Percentiles rank a stretch among this genome's conserved stretches.
phyloP scores from a whole-genome alignment of 148 eudicot genomes.

The Silene uniflora region DNA sequence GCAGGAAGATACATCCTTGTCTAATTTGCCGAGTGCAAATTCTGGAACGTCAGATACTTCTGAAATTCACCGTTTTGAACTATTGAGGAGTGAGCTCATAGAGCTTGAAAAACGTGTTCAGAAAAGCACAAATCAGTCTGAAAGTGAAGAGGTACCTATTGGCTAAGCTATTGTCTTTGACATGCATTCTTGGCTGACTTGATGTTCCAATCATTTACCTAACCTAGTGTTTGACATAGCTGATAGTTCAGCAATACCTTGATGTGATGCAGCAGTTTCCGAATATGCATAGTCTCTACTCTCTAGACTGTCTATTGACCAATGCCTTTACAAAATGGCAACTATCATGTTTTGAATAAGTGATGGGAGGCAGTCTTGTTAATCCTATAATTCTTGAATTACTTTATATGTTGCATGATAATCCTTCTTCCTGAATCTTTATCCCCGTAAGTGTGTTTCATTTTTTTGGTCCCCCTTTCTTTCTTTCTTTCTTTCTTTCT shows the following conservation, averaged over 20 bases:
- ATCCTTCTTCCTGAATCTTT: too few relatives aligned
- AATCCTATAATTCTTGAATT: neutral
- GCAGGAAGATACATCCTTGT: constrained; percentile 46
- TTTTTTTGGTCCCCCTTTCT: too few relatives aligned
- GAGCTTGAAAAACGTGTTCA: constrained; percentile 93
- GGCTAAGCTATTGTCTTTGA: neutral
- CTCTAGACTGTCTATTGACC: neutral
- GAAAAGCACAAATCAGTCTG: constrained; percentile 56
- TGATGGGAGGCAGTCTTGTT: neutral
- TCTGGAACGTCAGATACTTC: constrained; percentile 44
- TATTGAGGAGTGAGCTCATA: constrained; percentile 76
- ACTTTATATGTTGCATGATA: too few relatives aligned
- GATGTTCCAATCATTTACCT: constrained; percentile 11
- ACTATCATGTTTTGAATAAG: neutral
- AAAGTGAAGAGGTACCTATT: constrained; percentile 58
- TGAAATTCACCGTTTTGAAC: constrained; percentile 83
- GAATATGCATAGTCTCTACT: neutral
- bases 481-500: too few relatives aligned
- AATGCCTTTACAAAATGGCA: neutral
- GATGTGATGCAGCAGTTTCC: neutral
- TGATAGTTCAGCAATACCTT: neutral
- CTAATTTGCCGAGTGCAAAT: constrained; percentile 23
- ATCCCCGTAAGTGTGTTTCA: too few relatives aligned
- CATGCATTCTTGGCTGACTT: neutral
- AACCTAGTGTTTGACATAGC: neutral